Conservation (phyloP, 1,284 basidiomycete genomes). For the Austropuccinia psidii region DNA sequence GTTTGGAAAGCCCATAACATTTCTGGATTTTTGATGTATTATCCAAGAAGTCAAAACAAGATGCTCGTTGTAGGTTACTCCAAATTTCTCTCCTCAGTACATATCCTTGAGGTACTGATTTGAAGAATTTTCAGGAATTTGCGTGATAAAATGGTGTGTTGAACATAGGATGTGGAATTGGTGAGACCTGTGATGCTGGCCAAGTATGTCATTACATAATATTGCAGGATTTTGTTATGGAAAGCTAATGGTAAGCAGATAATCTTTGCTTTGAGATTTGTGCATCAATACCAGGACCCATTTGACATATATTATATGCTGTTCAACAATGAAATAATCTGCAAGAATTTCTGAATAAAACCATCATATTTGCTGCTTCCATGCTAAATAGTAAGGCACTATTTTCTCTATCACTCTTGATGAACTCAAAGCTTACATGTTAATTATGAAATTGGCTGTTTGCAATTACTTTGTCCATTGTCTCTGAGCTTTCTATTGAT, state of each 20-base stretch:
- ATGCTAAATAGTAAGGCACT: not conserved
- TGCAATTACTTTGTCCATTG: not conserved
- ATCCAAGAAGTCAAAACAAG: not conserved
- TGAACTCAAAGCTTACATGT: no score
- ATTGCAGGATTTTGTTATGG: not conserved
- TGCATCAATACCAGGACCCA: slow-evolving; percentile 15
- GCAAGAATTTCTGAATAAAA: not conserved
- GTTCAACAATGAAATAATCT: slow-evolving; percentile 4
- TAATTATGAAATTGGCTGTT: no score
- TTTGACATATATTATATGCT: slow-evolving; percentile 21
- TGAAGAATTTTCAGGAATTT: slow-evolving; percentile 6
- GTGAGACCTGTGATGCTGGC: slow-evolving; percentile 23
- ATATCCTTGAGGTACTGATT: not conserved
- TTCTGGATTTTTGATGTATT: not conserved
- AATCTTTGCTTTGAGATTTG: slow-evolving; percentile 9
- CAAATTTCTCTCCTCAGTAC: not conserved
- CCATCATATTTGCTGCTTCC: not conserved
- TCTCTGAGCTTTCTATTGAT: slow-evolving; percentile 14
- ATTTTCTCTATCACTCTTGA: no score
- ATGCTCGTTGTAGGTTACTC: slow-evolving; percentile 2
- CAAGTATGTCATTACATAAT: not conserved
- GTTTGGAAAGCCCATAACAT: slow-evolving; percentile 22
- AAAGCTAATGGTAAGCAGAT: not conserved
- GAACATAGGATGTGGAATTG: slow-evolving; percentile 24
- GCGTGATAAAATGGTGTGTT: not conserved